Conservation (phyloP, 163 green algal species). For the Scenedesmus sp. region DNA sequence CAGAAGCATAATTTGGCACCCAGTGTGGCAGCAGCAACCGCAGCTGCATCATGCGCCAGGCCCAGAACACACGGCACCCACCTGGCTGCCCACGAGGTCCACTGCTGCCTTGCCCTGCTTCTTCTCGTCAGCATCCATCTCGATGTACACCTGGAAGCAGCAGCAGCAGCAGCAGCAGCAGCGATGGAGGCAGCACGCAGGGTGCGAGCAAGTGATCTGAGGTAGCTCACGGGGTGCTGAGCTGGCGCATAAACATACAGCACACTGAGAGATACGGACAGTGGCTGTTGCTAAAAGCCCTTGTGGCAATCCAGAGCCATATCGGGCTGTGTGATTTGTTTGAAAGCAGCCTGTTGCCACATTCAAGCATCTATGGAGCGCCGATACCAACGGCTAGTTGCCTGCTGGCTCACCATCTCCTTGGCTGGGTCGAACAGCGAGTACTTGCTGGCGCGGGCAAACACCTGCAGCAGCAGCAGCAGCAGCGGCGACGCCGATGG, state of each 20-base stretch:
- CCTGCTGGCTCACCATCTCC: conserved; percentile 82
- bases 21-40: too few relatives aligned
- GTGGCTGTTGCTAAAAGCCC: too few relatives aligned
- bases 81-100: conserved; percentile 79
- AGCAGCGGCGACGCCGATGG: background rate
- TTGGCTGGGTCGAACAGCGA: conserved; percentile 93
- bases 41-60: too few relatives aligned
- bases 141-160: conserved; percentile 76
- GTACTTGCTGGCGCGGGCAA: conserved; percentile 88
- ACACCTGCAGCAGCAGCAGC: conserved; percentile 58
- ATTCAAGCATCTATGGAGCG: background rate
- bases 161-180: conserved; percentile 6
- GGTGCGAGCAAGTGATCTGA: background rate
- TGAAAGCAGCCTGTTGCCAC: background rate
- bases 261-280: too few relatives aligned
- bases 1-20: too few relatives aligned
- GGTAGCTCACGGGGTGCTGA: background rate
- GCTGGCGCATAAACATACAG: background rate
- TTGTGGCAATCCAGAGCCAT: too few relatives aligned
- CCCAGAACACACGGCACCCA: background rate
- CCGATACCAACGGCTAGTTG: background rate
- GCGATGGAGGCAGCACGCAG: background rate
- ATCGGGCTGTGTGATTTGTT: too few relatives aligned
- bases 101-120: conserved; percentile 89
- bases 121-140: conserved; percentile 90